These are phyloP conservation scores for Abortiporus biennis DNA, from an alignment of 1,284 basidiomycete genomes.

Conservation along the genomic window DNA sequence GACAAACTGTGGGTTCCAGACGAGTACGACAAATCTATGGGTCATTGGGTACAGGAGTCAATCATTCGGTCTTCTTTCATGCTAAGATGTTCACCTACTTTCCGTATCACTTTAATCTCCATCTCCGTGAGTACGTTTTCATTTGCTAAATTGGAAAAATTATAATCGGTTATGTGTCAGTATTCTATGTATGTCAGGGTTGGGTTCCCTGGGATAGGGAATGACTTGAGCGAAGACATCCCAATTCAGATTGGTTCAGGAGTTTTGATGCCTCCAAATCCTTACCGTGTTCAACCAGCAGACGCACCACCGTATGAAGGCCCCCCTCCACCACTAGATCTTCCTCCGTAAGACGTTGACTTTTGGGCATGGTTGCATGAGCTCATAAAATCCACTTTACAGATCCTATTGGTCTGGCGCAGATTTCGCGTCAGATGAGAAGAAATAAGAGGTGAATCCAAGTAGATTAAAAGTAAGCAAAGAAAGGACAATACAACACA, in stretches of 20 bases:
- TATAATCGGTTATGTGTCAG: not conserved
- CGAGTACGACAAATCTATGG: not conserved
- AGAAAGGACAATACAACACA: too few species aligned
- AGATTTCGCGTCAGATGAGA: not conserved
- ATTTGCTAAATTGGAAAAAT: not conserved
- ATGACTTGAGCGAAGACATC: not conserved
- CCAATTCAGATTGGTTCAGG: not conserved
- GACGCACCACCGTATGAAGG: not conserved
- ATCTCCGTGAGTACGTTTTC: too few species aligned
- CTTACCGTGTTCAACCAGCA: not conserved
- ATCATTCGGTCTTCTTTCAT: not conserved
- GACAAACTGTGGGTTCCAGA: not conserved
- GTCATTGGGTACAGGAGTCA: not conserved
- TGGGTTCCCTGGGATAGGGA: not conserved
- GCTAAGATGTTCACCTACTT: not conserved
- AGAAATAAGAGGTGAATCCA: too few species aligned
- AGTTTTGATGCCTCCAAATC: not conserved
- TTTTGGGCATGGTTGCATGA: not conserved
- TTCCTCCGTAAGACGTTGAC: not conserved
- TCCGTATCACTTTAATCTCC: not conserved
- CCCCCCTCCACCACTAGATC: not conserved
- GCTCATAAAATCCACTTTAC: not conserved
- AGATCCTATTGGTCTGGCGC: not conserved
- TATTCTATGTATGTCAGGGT: not conserved
- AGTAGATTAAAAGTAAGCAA: too few species aligned